phyloP scores from a whole-genome alignment of 208 protist genomes.

The Acanthamoeba pearcei region DNA sequence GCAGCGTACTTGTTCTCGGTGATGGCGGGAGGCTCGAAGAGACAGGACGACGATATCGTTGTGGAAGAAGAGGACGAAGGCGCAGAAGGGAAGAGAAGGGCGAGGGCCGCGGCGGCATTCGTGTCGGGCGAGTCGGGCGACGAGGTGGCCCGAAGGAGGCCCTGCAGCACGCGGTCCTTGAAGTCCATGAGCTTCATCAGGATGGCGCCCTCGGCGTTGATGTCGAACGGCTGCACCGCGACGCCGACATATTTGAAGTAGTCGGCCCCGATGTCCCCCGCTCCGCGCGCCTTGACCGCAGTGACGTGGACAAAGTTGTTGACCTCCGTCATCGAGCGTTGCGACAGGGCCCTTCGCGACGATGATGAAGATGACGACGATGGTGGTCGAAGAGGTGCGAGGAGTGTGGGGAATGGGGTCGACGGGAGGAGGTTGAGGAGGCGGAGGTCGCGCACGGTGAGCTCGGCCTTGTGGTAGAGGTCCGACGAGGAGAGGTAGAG shows the following conservation, averaged over 20 bases:
- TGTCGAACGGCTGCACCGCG: background rate
- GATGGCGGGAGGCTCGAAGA: background rate
- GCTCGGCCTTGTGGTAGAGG: conserved; percentile 27
- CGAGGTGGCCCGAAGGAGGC: background rate
- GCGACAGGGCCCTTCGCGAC: background rate
- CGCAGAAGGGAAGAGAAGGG: background rate
- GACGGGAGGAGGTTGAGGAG: background rate
- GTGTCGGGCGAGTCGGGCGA: background rate
- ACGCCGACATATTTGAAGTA: conserved; percentile 35
- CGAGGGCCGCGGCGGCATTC: background rate
- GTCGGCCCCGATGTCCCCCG: conserved; percentile 1
- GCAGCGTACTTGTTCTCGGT: background rate
- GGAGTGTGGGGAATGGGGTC: background rate
- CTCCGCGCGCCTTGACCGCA: background rate
- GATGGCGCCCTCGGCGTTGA: background rate
- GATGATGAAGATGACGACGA: background rate
- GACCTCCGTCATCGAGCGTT: background rate
- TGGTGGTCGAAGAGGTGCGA: background rate
- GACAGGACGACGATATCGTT: background rate
- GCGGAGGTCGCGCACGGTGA: background rate
- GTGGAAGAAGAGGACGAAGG: background rate
- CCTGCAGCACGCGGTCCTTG: background rate
- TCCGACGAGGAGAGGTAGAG: conserved; percentile 7
- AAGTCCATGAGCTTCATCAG: conserved; percentile 37
- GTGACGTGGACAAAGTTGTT: background rate